phyloP scores from a whole-genome alignment of 2,329 filamentous ascomycete species.

The Herpotrichia juniperi region DNA sequence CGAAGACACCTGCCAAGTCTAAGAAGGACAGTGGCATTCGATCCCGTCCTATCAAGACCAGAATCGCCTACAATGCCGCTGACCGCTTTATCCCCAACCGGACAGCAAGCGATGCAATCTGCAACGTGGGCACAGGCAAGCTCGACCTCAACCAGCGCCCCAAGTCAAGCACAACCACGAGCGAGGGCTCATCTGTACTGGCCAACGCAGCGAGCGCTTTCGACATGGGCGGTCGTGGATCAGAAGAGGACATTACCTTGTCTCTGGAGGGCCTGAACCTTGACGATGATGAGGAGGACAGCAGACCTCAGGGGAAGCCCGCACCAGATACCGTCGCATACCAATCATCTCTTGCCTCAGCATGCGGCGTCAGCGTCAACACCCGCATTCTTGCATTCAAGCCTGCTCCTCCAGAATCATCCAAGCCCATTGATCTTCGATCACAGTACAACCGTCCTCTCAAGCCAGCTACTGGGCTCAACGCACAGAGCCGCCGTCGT shows the following conservation, averaged over 20 bases:
- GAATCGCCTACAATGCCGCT: constrained; percentile 67
- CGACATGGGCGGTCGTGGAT: constrained; percentile 64
- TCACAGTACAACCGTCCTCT: constrained; percentile 98
- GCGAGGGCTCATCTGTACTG: constrained; percentile 76
- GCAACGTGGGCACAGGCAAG: constrained; percentile 82
- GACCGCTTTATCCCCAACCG: constrained; percentile 98
- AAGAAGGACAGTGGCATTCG: constrained; percentile 42
- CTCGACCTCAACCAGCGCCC: constrained; percentile 66
- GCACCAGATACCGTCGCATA: constrained; percentile 90
- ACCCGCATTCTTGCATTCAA: constrained; percentile 98
- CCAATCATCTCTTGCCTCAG: constrained; percentile 86
- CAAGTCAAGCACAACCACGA: constrained; percentile 71
- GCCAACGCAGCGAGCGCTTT: constrained; percentile 74
- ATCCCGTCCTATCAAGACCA: constrained; percentile 43
- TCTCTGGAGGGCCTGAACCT: constrained; percentile 82
- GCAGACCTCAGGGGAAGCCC: constrained; percentile 72
- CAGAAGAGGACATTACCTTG: constrained; percentile 73
- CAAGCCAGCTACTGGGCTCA: constrained; percentile 73
- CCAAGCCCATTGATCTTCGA: constrained; percentile 95
- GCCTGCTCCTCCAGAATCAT: constrained; percentile 96
- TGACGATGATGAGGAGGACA: constrained; percentile 71
- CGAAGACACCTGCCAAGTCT: constrained; percentile 56
- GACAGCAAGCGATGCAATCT: constrained; percentile 83
- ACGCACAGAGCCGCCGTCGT: constrained; percentile 87
- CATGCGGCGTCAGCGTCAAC: constrained; percentile 91